Base-by-base conservation (phyloP, 805 yeast species). In the Cephaloascus albidus region DNA sequence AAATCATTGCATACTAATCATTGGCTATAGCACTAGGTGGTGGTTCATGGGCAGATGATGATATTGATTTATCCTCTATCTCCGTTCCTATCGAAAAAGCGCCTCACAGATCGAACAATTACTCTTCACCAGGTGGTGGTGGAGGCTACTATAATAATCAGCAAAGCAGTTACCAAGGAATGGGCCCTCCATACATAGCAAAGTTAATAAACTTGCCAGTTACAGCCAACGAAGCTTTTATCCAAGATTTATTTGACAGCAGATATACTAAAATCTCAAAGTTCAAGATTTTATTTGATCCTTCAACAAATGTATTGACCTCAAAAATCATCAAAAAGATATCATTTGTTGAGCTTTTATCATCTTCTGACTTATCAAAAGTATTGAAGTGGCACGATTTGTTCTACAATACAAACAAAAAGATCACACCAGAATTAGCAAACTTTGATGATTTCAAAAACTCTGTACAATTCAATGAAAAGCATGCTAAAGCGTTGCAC, bases 11-110 rank as follows among this genome's bases (percentile, higher is more conserved):
- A n/a, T n/a, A n/a, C n/a, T n/a, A n/a, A n/a, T n/a, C n/a, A n/a
- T n/a, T n/a, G n/a, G n/a, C n/a, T n/a, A n/a, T 23, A 16, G 30
- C 39, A 39, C 40, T 49, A 46, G 78, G 76, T 14, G 78, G 76
- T 14, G 71, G 72, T 20, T 72, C 78, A 5, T 79, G 86, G 86
- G 85, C 84, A 15, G 85, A 79, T 48, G 85, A 75, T 52, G 84
- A 78, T 50, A 75, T 79, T 41, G 86, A 79, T 51, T 61, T 78
- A 57, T 69, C 71, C 33, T 71, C 81, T 30, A 76, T 78, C 47
- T 74, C 75, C 33, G 72, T 74, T 10, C 70, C 74, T 20, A 54
- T 61, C 17, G 38, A 42, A 20, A 36, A 35, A 41, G 37, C 18
- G 8, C 14, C 36, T 12, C 28, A 23, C 28, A 23, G 28, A 23